Base-by-base conservation (phyloP, 441 rosid species). In the Populus hybrid region DNA sequence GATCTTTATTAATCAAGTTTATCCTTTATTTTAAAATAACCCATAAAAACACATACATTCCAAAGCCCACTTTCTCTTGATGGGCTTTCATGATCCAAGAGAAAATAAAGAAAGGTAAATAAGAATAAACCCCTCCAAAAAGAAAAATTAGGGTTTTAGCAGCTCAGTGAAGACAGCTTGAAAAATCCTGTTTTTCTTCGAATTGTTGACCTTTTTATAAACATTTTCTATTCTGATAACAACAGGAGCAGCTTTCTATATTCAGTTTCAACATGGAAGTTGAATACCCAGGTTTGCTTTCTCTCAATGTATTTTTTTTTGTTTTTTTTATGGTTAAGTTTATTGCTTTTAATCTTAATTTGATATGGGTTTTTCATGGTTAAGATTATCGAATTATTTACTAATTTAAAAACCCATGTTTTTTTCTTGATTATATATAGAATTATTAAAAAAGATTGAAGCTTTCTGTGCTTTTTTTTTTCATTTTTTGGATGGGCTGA, bases 241-340 rank as follows among this genome's bases (percentile, higher is more conserved):
- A 16, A 36, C 31, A 7, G 11, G 66, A 64, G 53, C n/a, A 1
- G 4, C 36, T 28, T 12, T 35, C 35, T 42, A 2, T 18, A 20
- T 21, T 18, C 45, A 31, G 33, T 40, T 23, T 68, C 73, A 45
- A 67, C 79, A 87, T 88, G 90, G 83, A 83, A 59, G 75, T 79
- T 21, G 81, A 83, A 78, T 83, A 79, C 75, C 38, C 74, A 73
- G 78, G 82, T 78, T 72, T 45, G 40, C 2, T 65, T 35, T 9
- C 69, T 77, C 42, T 53, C 0, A 73, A 21, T 31, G 26, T 33
- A 45, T 14, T 45, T 14, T 40, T 12, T 11, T 42, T 3, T 42
- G 0, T 12, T 2, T 12, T 42, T 45, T 45, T 14, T 14, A 45
- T 14, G 56, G 56, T 45, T 45, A 45, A 14, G 1, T 45, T 45